Base-by-base conservation (phyloP, 208 protist genomes). In the Naegleria lovaniensis region DNA sequence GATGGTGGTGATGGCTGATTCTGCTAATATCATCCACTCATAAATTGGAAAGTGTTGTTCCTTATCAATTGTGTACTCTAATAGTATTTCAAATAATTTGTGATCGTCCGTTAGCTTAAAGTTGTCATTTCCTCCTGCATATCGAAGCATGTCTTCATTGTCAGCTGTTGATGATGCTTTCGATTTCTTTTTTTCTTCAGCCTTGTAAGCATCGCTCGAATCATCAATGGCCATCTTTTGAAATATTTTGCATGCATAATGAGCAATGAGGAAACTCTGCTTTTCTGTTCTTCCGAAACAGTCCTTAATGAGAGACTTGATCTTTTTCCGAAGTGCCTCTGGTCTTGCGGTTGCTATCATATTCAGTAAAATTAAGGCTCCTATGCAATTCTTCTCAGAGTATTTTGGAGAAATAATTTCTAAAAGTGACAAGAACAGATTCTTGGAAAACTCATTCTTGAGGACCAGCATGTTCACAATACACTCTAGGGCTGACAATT, bases 351-450 rank as follows among this genome's bases (percentile, higher is more conserved):
- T 29, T 41, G 79, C 88, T 38, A 85, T 88, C 92, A 94, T 94
- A 33, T 38, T 36, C 33, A 94, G 40, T 29, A 93, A 29, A 29
- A 95, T 92, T 1, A 92, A 51, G 9, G 93, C 92, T 25, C 91
- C 79, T 36, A 89, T 43, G 38, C 52, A 59, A 43, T 94, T 89
- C 0, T 52, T 36, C 0, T 89, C 51, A 41, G 85, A 38, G 22
- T 51, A 13, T 39, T 40, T 33, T 25, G 51, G 19, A 22, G 4
- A 59, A 13, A 33, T 79, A 4, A 89, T 25, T 89, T 89, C 85
- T 0, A n/a, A 67, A 22, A 89, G 39, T 38, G 85, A 43, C 29
- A 89, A 40, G n/a, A 89, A 67, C n/a, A 89, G 51, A 15, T 36
- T n/a, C 39, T 89, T 67, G 13, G 85, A 41, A 29, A 89, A 67